phyloP scores from a whole-genome alignment of 2,329 filamentous ascomycete genomes.

The Fusarium irregulare region DNA sequence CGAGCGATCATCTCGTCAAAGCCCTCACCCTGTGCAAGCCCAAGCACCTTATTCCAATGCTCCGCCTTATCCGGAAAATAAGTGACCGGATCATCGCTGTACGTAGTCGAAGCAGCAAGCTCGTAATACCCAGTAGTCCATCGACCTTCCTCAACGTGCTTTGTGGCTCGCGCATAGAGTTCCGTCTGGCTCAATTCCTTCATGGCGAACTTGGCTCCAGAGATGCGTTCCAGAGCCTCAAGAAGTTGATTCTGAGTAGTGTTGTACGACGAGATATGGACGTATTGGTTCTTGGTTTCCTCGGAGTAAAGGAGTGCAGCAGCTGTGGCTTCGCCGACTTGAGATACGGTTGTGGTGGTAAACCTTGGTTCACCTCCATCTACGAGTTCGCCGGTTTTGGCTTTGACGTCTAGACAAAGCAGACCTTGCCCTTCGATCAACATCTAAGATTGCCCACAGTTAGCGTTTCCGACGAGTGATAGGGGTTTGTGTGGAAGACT shows the following conservation, averaged over 20 bases:
- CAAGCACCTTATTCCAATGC: background rate
- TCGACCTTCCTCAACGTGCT: background rate
- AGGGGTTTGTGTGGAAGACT: rapidly evolving
- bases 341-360: constrained; percentile 2
- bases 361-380: constrained; percentile 5
- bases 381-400: constrained; percentile 6
- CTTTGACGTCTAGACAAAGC: background rate
- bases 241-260: background rate
- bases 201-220: background rate
- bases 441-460: background rate
- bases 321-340: constrained; percentile 16
- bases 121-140: constrained; percentile 19
- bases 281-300: background rate
- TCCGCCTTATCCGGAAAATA: constrained; percentile 12
- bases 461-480: rapidly evolving
- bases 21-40: background rate
- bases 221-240: background rate
- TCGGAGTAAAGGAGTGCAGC: background rate
- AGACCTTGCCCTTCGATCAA: background rate
- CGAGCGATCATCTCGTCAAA: constrained; percentile 18
- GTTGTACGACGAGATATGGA: constrained; percentile 4
- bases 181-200: background rate
- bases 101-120: constrained; percentile 1
- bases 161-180: background rate
- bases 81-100: constrained; percentile 1